Evolutionary conservation across 805 yeast species (phyloP).

Genomic region (Lipomyces kockii): DNA sequence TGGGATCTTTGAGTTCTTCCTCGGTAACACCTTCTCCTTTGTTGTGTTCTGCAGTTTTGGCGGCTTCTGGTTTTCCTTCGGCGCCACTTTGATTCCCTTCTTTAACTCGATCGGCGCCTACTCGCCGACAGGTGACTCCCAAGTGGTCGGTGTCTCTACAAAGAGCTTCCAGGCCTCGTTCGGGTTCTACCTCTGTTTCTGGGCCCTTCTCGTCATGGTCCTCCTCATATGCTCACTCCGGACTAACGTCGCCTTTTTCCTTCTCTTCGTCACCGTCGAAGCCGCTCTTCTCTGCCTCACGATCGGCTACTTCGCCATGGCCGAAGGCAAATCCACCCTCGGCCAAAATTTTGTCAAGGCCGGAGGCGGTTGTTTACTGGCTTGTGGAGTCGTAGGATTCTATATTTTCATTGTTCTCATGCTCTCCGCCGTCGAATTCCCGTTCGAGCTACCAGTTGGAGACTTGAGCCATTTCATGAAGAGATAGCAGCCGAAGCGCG

Average conservation of each 20-base stretch:
- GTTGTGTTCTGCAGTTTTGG: constrained; percentile 34
- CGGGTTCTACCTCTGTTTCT: constrained; percentile 31
- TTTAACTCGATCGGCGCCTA: constrained; percentile 36
- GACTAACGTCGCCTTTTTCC: constrained; percentile 35
- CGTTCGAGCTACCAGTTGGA: constrained; percentile 33
- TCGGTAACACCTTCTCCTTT: constrained; percentile 39
- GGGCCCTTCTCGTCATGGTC: constrained; percentile 28
- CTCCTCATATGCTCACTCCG: constrained; percentile 31
- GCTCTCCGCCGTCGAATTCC: constrained; percentile 36
- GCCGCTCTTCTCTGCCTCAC: constrained; percentile 26
- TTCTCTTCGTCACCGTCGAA: constrained; percentile 26
- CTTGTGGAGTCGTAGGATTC: constrained; percentile 29
- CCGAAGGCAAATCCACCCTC: constrained; percentile 5
- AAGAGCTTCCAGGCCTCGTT: constrained; percentile 28
- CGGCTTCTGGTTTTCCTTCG: constrained; percentile 36
- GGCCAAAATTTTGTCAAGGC: constrained; percentile 25
- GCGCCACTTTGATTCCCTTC: constrained; percentile 29
- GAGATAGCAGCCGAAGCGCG: constrained; percentile 34
- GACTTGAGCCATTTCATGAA: constrained; percentile 28
- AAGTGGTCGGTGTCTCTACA: constrained; percentile 22
- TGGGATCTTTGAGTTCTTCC: constrained; percentile 36
- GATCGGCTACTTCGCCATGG: constrained; percentile 24
- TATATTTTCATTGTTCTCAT: constrained; percentile 33
- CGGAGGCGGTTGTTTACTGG: constrained; percentile 33
- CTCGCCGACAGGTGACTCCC: constrained; percentile 30